Percentiles rank a stretch among this genome's conserved stretches.
Conservation (phyloP, 352 stramenopile genomes). For the Pythium dissimile region DNA sequence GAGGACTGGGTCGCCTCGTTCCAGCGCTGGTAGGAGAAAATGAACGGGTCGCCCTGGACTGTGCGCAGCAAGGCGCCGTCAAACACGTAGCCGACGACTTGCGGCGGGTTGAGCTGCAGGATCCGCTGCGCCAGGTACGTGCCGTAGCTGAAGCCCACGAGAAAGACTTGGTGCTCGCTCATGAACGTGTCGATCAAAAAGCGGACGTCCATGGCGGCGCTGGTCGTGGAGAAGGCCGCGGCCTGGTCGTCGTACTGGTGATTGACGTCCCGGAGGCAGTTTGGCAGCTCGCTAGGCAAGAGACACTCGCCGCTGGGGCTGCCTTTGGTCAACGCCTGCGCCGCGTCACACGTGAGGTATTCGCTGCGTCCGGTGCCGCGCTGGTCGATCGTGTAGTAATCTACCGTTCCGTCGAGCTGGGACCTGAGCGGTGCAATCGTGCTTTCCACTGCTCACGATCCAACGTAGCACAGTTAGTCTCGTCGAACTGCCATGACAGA, state of each 20-base stretch:
- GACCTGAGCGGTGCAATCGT: not conserved
- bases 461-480: too few relatives aligned
- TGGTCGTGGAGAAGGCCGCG: slow-evolving; percentile 17
- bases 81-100: slow-evolving; percentile 29
- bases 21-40: slow-evolving; percentile 13
- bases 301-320: slow-evolving; percentile 10
- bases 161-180: slow-evolving; percentile 15
- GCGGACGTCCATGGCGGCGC: slow-evolving; percentile 21
- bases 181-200: slow-evolving; percentile 22
- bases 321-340: slow-evolving; percentile 21
- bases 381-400: slow-evolving; percentile 32
- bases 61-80: slow-evolving; percentile 19
- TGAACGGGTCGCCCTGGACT: not conserved
- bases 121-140: slow-evolving; percentile 27
- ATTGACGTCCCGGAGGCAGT: slow-evolving; percentile 24
- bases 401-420: slow-evolving; percentile 13
- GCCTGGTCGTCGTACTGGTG: slow-evolving; percentile 23
- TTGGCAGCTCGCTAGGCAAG: slow-evolving; percentile 13
- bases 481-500: too few relatives aligned
- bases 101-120: slow-evolving; percentile 20
- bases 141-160: slow-evolving; percentile 28
- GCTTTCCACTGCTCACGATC: slow-evolving; percentile 5
- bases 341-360: slow-evolving; percentile 23
- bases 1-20: slow-evolving; percentile 9
- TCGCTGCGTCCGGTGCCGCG: slow-evolving; percentile 29